Evolutionary conservation across 2,329 filamentous ascomycete species (phyloP).

Genomic region (Tetracladium maxilliforme): DNA sequence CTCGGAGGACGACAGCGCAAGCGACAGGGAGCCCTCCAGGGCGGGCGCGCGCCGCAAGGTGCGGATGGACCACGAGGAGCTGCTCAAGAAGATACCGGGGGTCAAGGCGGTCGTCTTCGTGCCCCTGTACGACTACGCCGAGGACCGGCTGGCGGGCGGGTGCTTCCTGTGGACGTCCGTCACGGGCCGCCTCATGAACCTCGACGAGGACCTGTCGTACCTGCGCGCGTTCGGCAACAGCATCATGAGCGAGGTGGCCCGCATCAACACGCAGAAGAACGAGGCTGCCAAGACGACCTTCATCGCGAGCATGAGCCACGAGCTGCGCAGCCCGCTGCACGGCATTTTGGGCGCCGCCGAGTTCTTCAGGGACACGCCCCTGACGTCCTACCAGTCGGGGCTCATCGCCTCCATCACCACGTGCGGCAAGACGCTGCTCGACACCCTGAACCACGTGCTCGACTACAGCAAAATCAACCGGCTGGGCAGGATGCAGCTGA

Average conservation of each 20-base stretch:
- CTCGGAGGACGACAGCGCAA: conserved; percentile 16
- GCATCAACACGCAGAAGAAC: conserved; percentile 20
- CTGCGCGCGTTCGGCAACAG: conserved; percentile 35
- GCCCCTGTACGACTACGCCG: conserved; percentile 29
- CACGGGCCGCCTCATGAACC: conserved; percentile 25
- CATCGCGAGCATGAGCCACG: conserved; percentile 44
- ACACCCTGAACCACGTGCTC: conserved; percentile 36
- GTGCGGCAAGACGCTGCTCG: conserved; percentile 33
- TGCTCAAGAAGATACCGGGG: conserved; percentile 16
- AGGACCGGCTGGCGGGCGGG: conserved; percentile 31
- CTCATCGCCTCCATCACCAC: conserved; percentile 32
- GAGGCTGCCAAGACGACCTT: conserved; percentile 40
- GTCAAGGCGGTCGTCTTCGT: conserved; percentile 30
- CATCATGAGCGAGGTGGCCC: conserved; percentile 39
- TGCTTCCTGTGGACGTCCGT: conserved; percentile 32
- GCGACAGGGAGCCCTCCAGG: conserved; percentile 7
- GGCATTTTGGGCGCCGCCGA: conserved; percentile 40
- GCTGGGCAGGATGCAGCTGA: conserved; percentile 3
- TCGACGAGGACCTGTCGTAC: conserved; percentile 32
- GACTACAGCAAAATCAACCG: conserved; percentile 39
- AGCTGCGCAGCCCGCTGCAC: conserved; percentile 44
- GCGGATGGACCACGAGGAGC: conserved; percentile 11
- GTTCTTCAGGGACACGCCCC: conserved; percentile 32
- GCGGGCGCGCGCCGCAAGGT: conserved; percentile 6
- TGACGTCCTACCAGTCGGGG: conserved; percentile 29